phyloP scores from a whole-genome alignment of 495 filamentous ascomycete genomes.

The Gamarada debralockiae region DNA sequence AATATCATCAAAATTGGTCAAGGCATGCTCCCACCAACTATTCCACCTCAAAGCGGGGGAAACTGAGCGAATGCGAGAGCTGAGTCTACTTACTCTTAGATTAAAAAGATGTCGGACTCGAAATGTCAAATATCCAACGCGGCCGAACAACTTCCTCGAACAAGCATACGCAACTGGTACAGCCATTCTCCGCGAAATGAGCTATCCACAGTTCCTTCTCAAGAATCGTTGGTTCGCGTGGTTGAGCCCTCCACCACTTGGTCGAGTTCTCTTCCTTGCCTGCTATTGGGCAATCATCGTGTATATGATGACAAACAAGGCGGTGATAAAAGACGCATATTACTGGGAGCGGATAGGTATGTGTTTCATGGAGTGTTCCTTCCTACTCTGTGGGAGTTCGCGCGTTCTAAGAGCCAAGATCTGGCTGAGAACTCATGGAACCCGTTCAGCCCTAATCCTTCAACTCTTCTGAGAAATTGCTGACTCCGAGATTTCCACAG shows the following conservation, averaged over 20 bases:
- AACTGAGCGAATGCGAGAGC: no score
- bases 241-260: slow-evolving; percentile 53
- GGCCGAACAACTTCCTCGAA: slow-evolving; percentile 53
- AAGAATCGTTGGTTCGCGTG: slow-evolving; percentile 36
- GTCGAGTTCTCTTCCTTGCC: slow-evolving; percentile 47
- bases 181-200: slow-evolving; percentile 62
- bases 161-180: slow-evolving; percentile 61
- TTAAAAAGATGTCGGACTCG: slow-evolving; percentile 30
- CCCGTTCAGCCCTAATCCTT: no score
- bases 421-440: no score
- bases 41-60: no score
- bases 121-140: slow-evolving; percentile 51
- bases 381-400: no score
- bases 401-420: no score
- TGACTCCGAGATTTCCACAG: no score
- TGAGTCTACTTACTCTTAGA: slow-evolving; percentile 27
- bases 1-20: slow-evolving; percentile 7
- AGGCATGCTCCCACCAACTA: neutral
- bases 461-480: no score
- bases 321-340: slow-evolving; percentile 27
- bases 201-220: slow-evolving; percentile 56
- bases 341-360: slow-evolving; percentile 70
- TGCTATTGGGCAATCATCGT: slow-evolving; percentile 54
- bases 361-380: no score
- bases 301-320: slow-evolving; percentile 49